phyloP scores from a whole-genome alignment of 352 stramenopile species.

The Globisporangium orthogonon region DNA sequence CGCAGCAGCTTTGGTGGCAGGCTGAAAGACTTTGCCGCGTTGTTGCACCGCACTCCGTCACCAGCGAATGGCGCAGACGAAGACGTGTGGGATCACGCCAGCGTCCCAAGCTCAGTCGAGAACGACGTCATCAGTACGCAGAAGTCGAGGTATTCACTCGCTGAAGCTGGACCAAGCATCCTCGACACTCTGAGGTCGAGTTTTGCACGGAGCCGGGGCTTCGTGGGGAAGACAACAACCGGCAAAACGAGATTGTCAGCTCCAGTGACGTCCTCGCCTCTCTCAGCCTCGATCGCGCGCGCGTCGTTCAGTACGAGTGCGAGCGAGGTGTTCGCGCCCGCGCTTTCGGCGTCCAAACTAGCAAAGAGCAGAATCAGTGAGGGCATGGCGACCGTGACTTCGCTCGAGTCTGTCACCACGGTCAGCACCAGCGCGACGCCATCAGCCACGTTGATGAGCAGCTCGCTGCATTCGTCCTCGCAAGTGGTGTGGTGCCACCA shows the following conservation, averaged over 20 bases:
- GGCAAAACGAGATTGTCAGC: not conserved
- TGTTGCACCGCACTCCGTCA: slow-evolving; percentile 5
- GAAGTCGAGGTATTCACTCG: not conserved
- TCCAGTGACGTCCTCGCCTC: not conserved
- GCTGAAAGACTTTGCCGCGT: slow-evolving; percentile 5
- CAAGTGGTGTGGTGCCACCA: not conserved
- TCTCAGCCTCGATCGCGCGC: not conserved
- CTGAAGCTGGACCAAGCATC: not conserved
- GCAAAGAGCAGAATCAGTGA: not conserved
- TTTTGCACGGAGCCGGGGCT: not conserved
- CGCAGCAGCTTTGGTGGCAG: slow-evolving; percentile 11
- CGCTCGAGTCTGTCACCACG: not conserved
- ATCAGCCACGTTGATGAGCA: not conserved
- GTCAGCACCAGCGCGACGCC: not conserved
- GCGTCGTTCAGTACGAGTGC: not conserved
- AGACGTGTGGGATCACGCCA: not conserved
- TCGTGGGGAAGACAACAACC: not conserved
- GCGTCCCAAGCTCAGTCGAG: slow-evolving; percentile 6
- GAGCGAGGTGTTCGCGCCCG: not conserved
- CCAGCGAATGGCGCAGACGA: not conserved
- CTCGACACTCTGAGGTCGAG: slow-evolving; percentile 1
- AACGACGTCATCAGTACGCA: slow-evolving; percentile 9
- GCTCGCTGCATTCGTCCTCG: not conserved
- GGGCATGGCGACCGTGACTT: not conserved
- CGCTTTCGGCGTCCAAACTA: not conserved